Conservation (phyloP, 176 grass and related monocot genomes). For the Cenchrus purpureus region DNA sequence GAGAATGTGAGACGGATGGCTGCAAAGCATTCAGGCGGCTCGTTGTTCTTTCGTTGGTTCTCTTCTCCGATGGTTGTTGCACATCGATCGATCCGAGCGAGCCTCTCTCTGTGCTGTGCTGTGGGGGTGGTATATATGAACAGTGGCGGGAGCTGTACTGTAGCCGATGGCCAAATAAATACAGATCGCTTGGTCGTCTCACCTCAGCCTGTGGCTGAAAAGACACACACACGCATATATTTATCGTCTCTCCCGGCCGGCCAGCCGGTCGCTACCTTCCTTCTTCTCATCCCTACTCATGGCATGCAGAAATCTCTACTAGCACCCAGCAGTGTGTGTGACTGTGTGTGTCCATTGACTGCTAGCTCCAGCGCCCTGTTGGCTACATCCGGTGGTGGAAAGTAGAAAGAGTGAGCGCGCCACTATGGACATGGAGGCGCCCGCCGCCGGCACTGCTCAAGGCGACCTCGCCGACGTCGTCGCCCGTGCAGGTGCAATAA, state of each 20-base stretch:
- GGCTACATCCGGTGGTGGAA: conserved; percentile 11
- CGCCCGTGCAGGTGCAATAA: conserved; percentile 41
- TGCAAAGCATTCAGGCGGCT: not conserved
- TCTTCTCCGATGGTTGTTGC: no score
- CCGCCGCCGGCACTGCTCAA: conserved; percentile 36
- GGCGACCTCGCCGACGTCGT: conserved; percentile 66
- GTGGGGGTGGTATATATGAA: conserved; percentile 21
- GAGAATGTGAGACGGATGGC: not conserved
- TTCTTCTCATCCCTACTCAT: not conserved
- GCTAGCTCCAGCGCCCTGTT: not conserved
- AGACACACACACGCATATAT: conserved; percentile 1
- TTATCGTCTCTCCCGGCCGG: not conserved
- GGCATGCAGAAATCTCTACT: no score
- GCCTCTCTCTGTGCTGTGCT: not conserved
- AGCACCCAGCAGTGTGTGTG: not conserved
- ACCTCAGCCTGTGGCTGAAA: conserved; percentile 30
- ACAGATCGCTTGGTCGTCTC: conserved; percentile 42
- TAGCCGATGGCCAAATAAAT: conserved; percentile 56
- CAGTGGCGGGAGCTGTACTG: conserved; percentile 42
- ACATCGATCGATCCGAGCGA: no score
- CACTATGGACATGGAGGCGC: conserved; percentile 45
- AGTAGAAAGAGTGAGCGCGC: conserved; percentile 33
- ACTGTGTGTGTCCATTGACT: conserved; percentile 19
- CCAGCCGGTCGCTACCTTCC: no score
- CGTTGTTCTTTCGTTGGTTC: no score